Base-by-base conservation (phyloP, 225 moss, liverwort and hornwort species). In the Lunularia cruciata region DNA sequence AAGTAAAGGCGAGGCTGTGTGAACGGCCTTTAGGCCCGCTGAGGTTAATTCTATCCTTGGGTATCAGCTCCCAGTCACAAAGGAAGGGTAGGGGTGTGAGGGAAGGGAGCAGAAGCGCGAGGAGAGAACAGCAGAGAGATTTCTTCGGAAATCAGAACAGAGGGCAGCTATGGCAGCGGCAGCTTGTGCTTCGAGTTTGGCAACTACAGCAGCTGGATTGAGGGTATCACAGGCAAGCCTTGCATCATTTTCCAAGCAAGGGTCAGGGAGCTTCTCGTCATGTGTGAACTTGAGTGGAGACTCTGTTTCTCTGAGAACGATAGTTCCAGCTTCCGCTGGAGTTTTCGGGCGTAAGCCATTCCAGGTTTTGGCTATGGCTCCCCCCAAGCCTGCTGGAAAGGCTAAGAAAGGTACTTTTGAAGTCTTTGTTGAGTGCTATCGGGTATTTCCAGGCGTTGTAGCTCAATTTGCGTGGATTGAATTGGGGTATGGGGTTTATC, bases 341-440 rank as follows among this genome's bases (percentile, higher is more conserved):
- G 64, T 55, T 13, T 66, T 64, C 32, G 79, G 67, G n/a, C 78
- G 81, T 45, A 73, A 65, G 45, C 70, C 85, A 27, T 63, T 85
- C 39, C 71, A 76, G 27, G 85, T 85, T 47, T 61, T 85, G 57
- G 85, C 85, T 34, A 85, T 85, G 85, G 85, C 82, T 13, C 85
- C 85, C 25, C 85, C 85, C 67, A 85, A 85, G 73, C 22, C 81
- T 19, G 3, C 79, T 5, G 82, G 85, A 25, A 85, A 82, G 55
- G 73, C 82, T 10, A 85, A 75, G 78, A 85, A 85, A 71, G 72
- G 84, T 84, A 57, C n/a, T 30, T 30, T 37, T n/a, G n/a, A 5
- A 7, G 5, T 20, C 42, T 42, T 47, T 1, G 39, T 13, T 4
- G 23, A 36, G 23, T 55, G 28, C 19, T 27, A 12, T 18, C 56